Base-by-base conservation (phyloP, 2,329 filamentous ascomycete genomes). In the Fusarium sp. region DNA sequence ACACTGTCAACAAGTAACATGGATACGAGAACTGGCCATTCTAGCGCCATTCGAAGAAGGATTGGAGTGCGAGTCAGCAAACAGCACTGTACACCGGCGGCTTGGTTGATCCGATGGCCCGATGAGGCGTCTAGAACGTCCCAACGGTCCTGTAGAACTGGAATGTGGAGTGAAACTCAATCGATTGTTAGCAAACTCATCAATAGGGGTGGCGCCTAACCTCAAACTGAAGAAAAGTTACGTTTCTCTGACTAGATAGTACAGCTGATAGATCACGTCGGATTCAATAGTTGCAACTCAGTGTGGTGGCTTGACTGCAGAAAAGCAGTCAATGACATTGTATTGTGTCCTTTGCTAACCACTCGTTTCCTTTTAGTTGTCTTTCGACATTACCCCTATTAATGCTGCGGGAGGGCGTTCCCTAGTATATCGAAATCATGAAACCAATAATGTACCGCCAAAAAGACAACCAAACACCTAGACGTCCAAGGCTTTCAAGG, bases 381-480 rank as follows among this genome's bases (percentile, higher is more conserved):
- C 43, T 52, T 47, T 53, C 49, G 45, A 57, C 69, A 70, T 63
- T 71, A 73, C 55, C 66, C 43, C 24, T 75, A 75, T 74, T 75
- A 74, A 53, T 70, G 24, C 20, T 64, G 40, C 43, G 61, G 56
- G 52, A 63, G 58, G 67, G 57, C 60, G 52, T 45, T 47, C 56
- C 54, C 62, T 40, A 38, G 34, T 38, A 30, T 43, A 64, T 66
- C 43, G 38, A 68, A 67, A 65, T 61, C 59, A 62, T 62, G 27
- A 46, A 69, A 62, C 43, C 44, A 70, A 68, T 32, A 54, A 68
- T 67, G 59, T 62, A 59, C 58, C 62, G 45, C 63, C 70, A 50
- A 62, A 74, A 69, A 73, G 46, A 63, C 44, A 68, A 70, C 65
- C 71, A 60, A 75, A 75, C 72, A 72, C 73, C 73, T 38, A 73